These are phyloP conservation scores for Boletus rubropictus DNA, from an alignment of 768 basidiomycete species.

Conservation along the genomic window DNA sequence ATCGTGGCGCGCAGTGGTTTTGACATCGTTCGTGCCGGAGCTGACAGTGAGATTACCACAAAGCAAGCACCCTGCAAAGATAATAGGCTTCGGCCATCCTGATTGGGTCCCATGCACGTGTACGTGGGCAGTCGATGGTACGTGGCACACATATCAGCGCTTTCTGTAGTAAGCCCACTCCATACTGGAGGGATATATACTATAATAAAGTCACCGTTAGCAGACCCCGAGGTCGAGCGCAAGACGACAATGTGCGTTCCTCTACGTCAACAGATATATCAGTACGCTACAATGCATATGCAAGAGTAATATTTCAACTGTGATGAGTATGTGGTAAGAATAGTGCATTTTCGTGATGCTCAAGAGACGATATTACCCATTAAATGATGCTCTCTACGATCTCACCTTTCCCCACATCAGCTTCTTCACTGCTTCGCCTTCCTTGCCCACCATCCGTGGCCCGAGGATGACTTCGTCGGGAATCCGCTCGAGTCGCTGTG, in stretches of 20 bases:
- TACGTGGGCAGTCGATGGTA: neutral
- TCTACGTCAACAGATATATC: conserved; percentile 1
- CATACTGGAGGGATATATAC: neutral
- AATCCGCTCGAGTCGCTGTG: conserved; percentile 57
- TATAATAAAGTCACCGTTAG: neutral
- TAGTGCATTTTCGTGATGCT: neutral
- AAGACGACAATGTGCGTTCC: neutral
- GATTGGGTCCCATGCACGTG: neutral
- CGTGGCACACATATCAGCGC: neutral
- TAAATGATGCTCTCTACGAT: conserved; percentile 7
- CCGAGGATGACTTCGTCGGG: conserved; percentile 38
- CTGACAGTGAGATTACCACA: neutral
- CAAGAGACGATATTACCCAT: neutral
- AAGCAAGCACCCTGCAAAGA: neutral
- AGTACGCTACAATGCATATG: conserved; percentile 1
- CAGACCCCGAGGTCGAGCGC: neutral
- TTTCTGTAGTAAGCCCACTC: neutral
- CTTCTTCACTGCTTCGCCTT: conserved; percentile 28
- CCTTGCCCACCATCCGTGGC: conserved; percentile 27
- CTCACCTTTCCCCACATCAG: conserved; percentile 28
- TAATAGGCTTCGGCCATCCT: neutral
- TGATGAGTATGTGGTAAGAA: conserved; percentile 1
- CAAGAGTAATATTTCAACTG: neutral
- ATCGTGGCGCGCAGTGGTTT: conserved; percentile 36
- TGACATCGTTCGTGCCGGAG: conserved; percentile 9